A percentile compares a stretch with the other conserved stretches of the same genome.
phyloP scores from a whole-genome alignment of 1,284 basidiomycete species.

The Vanrija pseudolonga region DNA sequence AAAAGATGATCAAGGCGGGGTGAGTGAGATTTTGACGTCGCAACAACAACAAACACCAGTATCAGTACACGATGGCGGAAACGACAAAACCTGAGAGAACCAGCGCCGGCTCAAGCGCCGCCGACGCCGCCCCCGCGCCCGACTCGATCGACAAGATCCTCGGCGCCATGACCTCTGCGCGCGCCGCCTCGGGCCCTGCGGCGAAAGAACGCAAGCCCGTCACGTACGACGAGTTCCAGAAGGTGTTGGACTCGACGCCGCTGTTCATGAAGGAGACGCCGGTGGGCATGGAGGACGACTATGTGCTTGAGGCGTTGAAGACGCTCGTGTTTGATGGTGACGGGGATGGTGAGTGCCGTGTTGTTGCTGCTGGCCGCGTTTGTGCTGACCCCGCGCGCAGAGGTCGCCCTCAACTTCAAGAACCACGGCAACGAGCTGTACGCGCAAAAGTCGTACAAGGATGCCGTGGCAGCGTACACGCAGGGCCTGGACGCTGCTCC shows the following conservation, averaged over 20 bases:
- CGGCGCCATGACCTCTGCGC: slow-evolving; percentile 16
- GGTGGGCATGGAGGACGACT: slow-evolving; percentile 60
- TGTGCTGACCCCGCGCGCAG: slow-evolving; percentile 51
- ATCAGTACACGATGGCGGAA: too few species aligned
- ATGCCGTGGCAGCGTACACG: slow-evolving; percentile 85
- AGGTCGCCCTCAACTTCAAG: slow-evolving; percentile 88
- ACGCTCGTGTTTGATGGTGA: slow-evolving; percentile 83
- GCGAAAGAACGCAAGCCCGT: slow-evolving; percentile 22
- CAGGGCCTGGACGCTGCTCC: slow-evolving; percentile 83
- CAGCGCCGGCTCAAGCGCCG: neutral
- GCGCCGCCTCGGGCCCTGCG: slow-evolving; percentile 11
- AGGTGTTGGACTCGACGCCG: slow-evolving; percentile 54
- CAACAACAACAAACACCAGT: too few species aligned
- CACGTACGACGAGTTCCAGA: slow-evolving; percentile 34
- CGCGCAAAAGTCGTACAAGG: slow-evolving; percentile 75
- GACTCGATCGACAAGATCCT: slow-evolving; percentile 18
- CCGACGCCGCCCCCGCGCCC: neutral
- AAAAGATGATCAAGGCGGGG: neutral
- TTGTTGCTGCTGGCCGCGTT: neutral
- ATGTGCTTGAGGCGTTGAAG: slow-evolving; percentile 76
- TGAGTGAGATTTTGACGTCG: neutral
- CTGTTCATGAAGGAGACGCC: slow-evolving; percentile 92
- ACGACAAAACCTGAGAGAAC: neutral
- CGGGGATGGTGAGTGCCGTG: slow-evolving; percentile 75
- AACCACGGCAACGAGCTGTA: slow-evolving; percentile 94